Percentiles rank a stretch among this genome's conserved stretches.
These are phyloP conservation scores for Colletotrichum navitas DNA, from an alignment of 2,329 filamentous ascomycete species.

Conservation along the genomic window DNA sequence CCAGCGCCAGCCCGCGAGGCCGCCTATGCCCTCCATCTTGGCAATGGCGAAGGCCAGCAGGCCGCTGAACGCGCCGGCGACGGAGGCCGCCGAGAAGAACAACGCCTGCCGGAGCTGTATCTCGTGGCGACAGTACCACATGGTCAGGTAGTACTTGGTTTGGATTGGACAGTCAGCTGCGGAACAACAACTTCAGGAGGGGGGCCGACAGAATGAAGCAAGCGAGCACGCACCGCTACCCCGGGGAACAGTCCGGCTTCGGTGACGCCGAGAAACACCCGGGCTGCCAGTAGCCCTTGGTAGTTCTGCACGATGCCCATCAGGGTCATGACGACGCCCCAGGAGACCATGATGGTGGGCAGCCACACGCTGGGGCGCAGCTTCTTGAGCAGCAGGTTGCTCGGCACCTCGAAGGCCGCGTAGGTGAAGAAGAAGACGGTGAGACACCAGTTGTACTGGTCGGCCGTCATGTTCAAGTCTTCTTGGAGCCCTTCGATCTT, in stretches of 20 bases:
- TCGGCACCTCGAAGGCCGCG: slow-evolving; percentile 80
- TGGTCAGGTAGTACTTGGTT: slow-evolving; percentile 64
- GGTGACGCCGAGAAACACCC: slow-evolving; percentile 73
- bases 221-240: slow-evolving; percentile 58
- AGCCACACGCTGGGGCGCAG: slow-evolving; percentile 81
- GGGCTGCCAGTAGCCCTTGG: slow-evolving; percentile 60
- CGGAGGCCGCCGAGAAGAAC: slow-evolving; percentile 85
- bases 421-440: slow-evolving; percentile 87
- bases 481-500: slow-evolving; percentile 71
- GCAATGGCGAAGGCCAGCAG: slow-evolving; percentile 77
- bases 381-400: slow-evolving; percentile 81
- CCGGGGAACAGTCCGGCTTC: slow-evolving; percentile 77
- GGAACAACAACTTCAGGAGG: not conserved
- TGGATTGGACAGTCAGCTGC: slow-evolving; percentile 10
- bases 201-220: not conserved
- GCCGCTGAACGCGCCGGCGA: slow-evolving; percentile 83
- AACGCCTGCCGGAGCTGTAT: slow-evolving; percentile 72
- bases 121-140: slow-evolving; percentile 71
- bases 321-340: slow-evolving; percentile 62
- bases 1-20: slow-evolving; percentile 72
- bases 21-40: slow-evolving; percentile 76
- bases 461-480: slow-evolving; percentile 67
- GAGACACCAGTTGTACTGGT: slow-evolving; percentile 79
- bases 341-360: slow-evolving; percentile 79
- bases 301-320: slow-evolving; percentile 67